Conservation (phyloP, 179 eudicot genomes). For the Vitellaria paradoxa region DNA sequence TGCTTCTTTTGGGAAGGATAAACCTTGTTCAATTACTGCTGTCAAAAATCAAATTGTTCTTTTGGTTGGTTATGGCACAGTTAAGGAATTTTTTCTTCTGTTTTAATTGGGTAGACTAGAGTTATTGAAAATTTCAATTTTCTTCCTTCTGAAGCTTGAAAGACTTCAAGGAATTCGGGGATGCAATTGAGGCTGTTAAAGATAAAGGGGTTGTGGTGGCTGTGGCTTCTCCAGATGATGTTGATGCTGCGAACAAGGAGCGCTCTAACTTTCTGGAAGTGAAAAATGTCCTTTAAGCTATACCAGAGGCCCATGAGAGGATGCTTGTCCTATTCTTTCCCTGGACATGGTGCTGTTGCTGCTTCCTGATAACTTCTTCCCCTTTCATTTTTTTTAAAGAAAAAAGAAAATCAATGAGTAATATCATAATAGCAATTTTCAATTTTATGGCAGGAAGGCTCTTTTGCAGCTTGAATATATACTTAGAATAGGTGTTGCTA, state of each 20-base stretch:
- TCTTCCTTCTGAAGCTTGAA: slow-evolving; percentile 39
- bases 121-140: background rate
- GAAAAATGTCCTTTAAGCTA: slow-evolving; percentile 56
- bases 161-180: slow-evolving; percentile 89
- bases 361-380: background rate
- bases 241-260: slow-evolving; percentile 65
- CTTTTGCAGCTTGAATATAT: background rate
- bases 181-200: slow-evolving; percentile 70
- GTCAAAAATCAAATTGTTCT: background rate
- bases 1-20: background rate
- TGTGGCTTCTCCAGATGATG: slow-evolving; percentile 94
- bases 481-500: background rate
- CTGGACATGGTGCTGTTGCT: background rate
- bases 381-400: too few relatives aligned
- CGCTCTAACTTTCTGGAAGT: slow-evolving; percentile 63
- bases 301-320: background rate
- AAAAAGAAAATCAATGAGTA: background rate
- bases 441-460: background rate
- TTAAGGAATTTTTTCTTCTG: background rate
- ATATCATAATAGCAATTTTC: background rate
- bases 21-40: background rate
- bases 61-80: background rate
- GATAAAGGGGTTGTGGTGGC: slow-evolving; percentile 81
- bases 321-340: too few relatives aligned
- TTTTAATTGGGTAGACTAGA: background rate